These are phyloP conservation scores for Anisodus tanguticus DNA, from an alignment of 257 asterid species.

Conservation along the genomic window DNA sequence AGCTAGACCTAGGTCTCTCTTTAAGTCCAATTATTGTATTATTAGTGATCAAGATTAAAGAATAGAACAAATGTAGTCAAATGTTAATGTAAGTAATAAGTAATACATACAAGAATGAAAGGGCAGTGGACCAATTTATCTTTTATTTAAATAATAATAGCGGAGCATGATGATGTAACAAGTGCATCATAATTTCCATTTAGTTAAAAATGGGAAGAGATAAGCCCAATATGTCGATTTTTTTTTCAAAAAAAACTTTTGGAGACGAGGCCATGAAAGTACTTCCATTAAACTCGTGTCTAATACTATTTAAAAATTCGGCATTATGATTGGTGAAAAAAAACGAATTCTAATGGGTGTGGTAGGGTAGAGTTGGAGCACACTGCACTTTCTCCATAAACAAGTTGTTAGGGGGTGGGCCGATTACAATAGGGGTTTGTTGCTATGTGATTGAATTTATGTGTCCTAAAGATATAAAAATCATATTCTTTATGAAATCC, in stretches of 20 bases:
- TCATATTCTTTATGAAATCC: neutral
- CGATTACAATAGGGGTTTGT: neutral
- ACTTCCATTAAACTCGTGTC: neutral
- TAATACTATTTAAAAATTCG: neutral
- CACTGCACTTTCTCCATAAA: neutral
- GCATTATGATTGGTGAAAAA: neutral
- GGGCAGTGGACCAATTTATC: neutral
- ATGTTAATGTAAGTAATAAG: neutral
- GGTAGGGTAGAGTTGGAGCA: neutral
- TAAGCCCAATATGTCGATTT: neutral
- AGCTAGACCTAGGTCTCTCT: neutral
- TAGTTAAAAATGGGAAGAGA: neutral
- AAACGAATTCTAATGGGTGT: neutral
- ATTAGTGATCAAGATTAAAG: neutral
- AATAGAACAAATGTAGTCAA: neutral
- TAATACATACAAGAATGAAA: neutral
- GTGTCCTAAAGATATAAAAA: neutral
- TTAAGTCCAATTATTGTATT: neutral
- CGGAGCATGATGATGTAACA: neutral
- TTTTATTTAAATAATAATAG: neutral
- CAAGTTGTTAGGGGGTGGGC: constrained; percentile 4
- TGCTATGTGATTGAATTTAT: neutral
- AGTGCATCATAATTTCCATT: neutral
- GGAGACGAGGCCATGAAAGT: neutral
- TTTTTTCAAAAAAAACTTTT: neutral